Conservation (phyloP, 208 protist genomes). For the Trypanosoma theileri region DNA sequence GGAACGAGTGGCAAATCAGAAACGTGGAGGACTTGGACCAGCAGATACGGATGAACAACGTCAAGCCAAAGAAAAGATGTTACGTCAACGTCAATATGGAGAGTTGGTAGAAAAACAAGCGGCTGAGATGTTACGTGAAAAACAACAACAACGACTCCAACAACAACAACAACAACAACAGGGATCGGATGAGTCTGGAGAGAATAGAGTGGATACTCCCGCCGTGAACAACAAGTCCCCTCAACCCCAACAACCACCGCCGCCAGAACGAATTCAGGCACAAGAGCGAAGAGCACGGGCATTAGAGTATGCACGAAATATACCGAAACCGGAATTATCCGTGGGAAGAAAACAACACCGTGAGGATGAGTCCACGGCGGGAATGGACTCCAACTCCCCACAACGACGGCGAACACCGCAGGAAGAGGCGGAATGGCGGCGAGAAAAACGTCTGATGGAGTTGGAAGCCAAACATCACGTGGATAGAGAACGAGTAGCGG, state of each 20-base stretch:
- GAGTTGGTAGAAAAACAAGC: conserved; percentile 33
- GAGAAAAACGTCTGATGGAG: conserved; percentile 45
- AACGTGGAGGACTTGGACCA: conserved; percentile 58
- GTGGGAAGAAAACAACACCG: not conserved
- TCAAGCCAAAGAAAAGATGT: conserved; percentile 41
- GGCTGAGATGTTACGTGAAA: conserved; percentile 26
- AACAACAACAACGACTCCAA: conserved; percentile 27
- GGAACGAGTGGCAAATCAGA: conserved; percentile 38
- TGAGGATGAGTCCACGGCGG: not conserved
- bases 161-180: conserved; percentile 15
- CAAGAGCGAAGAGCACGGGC: conserved; percentile 55
- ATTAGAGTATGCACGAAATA: conserved; percentile 50
- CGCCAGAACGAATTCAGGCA: conserved; percentile 41
- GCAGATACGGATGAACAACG: conserved; percentile 83
- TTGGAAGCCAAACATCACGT: conserved; percentile 57
- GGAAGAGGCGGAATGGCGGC: conserved; percentile 28
- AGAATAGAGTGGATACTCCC: not conserved
- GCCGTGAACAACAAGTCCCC: conserved; percentile 7
- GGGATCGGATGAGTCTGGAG: not conserved
- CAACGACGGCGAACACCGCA: conserved; percentile 2
- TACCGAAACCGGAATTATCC: conserved; percentile 11
- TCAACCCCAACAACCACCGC: conserved; percentile 34
- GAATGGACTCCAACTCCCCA: not conserved
- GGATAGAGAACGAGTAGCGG: conserved; percentile 48
- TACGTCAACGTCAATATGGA: conserved; percentile 60